Evolutionary conservation across 371 early-diverging fungal species (phyloP).

Genomic region (Rhizopus delemar): DNA sequence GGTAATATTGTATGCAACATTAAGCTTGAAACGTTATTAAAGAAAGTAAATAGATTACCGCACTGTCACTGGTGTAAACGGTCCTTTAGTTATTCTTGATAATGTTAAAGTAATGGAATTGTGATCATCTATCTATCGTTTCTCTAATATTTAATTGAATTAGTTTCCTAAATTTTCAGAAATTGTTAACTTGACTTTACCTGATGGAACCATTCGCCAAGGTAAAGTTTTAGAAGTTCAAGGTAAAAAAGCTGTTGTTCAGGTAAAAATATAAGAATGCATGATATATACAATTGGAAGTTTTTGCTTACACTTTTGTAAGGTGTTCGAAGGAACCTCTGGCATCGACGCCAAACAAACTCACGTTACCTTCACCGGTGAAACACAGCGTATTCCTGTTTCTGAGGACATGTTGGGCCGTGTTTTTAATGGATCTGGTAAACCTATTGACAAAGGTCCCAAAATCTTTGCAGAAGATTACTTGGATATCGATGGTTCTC

Average conservation of each 20-base stretch:
- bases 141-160: constrained; percentile 9
- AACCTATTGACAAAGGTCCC: constrained; percentile 99
- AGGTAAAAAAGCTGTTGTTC: constrained; percentile 98
- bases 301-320: background rate
- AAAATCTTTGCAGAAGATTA: constrained; percentile 99
- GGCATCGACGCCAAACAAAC: constrained; percentile 99
- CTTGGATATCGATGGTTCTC: constrained; percentile 97
- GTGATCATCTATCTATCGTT: constrained; percentile 5
- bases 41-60: constrained; percentile 81
- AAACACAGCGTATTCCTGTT: constrained; percentile 97
- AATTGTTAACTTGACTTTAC: constrained; percentile 97
- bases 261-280: constrained; percentile 58
- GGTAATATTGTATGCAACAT: constrained; percentile 50
- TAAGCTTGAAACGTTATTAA: constrained; percentile 4
- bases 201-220: constrained; percentile 94
- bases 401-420: constrained; percentile 99
- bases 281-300: constrained; percentile 4
- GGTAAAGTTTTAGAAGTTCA: constrained; percentile 99
- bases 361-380: constrained; percentile 97
- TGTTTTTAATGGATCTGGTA: constrained; percentile 99
- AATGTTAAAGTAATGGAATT: constrained; percentile 84
- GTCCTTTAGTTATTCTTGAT: constrained; percentile 99
- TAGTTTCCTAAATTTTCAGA: constrained; percentile 98
- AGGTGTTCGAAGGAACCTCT: constrained; percentile 99
- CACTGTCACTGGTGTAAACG: constrained; percentile 99